phyloP scores from a whole-genome alignment of 2,329 filamentous ascomycete genomes.

The Tolypocladium amazonense region DNA sequence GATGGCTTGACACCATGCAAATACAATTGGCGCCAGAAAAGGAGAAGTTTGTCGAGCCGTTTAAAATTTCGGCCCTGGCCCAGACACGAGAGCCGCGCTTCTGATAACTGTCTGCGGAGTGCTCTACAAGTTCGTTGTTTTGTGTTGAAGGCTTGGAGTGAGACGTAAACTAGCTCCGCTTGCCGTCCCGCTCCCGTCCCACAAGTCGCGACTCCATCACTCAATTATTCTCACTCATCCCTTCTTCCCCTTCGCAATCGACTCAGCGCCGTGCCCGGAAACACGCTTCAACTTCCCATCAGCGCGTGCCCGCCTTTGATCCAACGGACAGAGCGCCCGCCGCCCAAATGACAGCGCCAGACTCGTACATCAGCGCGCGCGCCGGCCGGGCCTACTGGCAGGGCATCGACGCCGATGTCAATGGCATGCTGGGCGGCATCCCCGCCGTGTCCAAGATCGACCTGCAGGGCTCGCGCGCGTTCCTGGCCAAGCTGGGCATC shows the following conservation, averaged over 20 bases:
- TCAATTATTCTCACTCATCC: background rate
- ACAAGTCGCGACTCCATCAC: background rate
- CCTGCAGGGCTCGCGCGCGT: slow-evolving; percentile 52
- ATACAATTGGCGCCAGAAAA: background rate
- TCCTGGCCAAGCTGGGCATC: slow-evolving; percentile 45
- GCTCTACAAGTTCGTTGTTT: background rate
- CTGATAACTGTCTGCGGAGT: too few species aligned
- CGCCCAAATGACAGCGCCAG: slow-evolving; percentile 4
- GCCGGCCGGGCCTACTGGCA: slow-evolving; percentile 33
- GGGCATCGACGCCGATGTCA: slow-evolving; percentile 28
- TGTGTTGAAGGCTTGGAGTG: background rate
- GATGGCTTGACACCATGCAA: too few species aligned
- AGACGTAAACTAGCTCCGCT: background rate
- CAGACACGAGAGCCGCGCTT: too few species aligned
- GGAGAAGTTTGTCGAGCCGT: too few species aligned
- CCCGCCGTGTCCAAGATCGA: slow-evolving; percentile 36
- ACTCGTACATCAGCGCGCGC: slow-evolving; percentile 19
- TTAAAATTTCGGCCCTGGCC: too few species aligned
- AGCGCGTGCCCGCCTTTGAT: background rate
- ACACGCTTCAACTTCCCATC: background rate
- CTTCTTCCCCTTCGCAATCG: background rate
- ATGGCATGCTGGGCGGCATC: slow-evolving; percentile 69
- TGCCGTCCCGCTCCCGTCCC: background rate
- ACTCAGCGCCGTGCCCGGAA: background rate
- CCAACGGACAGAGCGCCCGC: background rate